These are phyloP conservation scores for Hypoxylon intermedium DNA, from an alignment of 495 filamentous ascomycete species.

Conservation along the genomic window DNA sequence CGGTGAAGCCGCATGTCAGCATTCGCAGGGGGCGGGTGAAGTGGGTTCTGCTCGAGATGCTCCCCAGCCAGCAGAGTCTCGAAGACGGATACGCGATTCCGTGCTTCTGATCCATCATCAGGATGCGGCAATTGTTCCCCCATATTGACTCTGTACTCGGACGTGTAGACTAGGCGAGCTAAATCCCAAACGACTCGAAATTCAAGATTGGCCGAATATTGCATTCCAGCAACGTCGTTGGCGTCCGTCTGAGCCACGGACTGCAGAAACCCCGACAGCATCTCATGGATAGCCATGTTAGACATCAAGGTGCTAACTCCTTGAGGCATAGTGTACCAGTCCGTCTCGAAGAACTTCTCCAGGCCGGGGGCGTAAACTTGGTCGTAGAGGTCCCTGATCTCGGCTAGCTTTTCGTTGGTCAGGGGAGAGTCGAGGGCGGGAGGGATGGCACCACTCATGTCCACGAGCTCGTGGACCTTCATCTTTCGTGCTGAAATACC, in stretches of 20 bases:
- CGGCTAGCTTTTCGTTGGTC: conserved; percentile 63
- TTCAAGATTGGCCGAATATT: conserved; percentile 68
- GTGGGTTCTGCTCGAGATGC: conserved; percentile 64
- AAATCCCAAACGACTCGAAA: conserved; percentile 76
- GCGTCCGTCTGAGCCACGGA: conserved; percentile 48
- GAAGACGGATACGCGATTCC: conserved; percentile 72
- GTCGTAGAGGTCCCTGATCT: conserved; percentile 76
- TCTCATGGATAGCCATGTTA: conserved; percentile 65
- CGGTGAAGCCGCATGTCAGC: conserved; percentile 59
- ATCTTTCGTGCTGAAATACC: conserved; percentile 69
- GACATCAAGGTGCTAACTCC: conserved; percentile 53
- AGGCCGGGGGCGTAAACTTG: conserved; percentile 80
- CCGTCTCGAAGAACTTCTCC: conserved; percentile 81
- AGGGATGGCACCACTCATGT: conserved; percentile 67
- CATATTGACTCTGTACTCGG: conserved; percentile 41
- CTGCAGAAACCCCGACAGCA: conserved; percentile 66
- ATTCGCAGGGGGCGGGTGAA: conserved; percentile 51
- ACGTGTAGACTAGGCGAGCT: conserved; percentile 50
- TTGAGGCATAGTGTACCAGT: conserved; percentile 70
- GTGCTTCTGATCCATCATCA: conserved; percentile 67
- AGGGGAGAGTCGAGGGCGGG: conserved; percentile 64
- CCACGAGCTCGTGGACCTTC: conserved; percentile 77
- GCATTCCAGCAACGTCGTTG: conserved; percentile 66
- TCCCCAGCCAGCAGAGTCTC: conserved; percentile 76
- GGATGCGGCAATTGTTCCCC: conserved; percentile 36